A percentile compares a stretch with the other conserved stretches of the same genome.
These are phyloP conservation scores for Aspergillus steynii DNA, from an alignment of 495 filamentous ascomycete genomes.

Conservation along the genomic window DNA sequence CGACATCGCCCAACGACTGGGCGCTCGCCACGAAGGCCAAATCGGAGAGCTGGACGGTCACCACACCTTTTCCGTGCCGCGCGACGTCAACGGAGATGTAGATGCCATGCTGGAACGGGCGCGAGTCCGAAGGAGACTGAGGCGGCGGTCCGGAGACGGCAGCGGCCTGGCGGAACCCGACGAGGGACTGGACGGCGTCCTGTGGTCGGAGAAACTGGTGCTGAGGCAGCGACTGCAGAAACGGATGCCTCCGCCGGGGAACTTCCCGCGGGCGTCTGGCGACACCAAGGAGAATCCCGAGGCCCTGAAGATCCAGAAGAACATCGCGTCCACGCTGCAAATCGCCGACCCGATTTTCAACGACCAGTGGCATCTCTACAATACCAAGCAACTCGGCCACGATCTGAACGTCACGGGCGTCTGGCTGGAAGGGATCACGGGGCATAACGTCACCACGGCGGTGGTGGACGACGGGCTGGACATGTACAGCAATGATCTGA, in stretches of 20 bases:
- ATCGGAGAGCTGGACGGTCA: constrained; percentile 80
- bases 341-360: constrained; percentile 89
- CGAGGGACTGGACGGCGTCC: constrained; percentile 69
- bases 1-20: constrained; percentile 70
- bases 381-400: constrained; percentile 76
- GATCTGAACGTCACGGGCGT: constrained; percentile 93
- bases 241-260: constrained; percentile 56
- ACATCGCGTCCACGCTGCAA: constrained; percentile 61
- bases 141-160: constrained; percentile 52
- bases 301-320: constrained; percentile 56
- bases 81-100: constrained; percentile 48
- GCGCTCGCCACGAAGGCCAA: constrained; percentile 78
- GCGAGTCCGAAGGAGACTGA: constrained; percentile 49
- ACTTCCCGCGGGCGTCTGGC: constrained; percentile 10
- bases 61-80: constrained; percentile 77
- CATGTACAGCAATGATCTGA: constrained; percentile 94
- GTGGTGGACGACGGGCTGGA: constrained; percentile 97
- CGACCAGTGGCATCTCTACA: constrained; percentile 95
- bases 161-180: constrained; percentile 39
- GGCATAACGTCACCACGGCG: constrained; percentile 82
- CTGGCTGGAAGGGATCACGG: constrained; percentile 91
- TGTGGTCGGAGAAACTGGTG: constrained; percentile 81
- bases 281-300: constrained; percentile 37
- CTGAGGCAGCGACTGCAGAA: constrained; percentile 74
- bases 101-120: constrained; percentile 63